phyloP scores from a whole-genome alignment of 495 filamentous ascomycete species.

The Aspergillus leporis region DNA sequence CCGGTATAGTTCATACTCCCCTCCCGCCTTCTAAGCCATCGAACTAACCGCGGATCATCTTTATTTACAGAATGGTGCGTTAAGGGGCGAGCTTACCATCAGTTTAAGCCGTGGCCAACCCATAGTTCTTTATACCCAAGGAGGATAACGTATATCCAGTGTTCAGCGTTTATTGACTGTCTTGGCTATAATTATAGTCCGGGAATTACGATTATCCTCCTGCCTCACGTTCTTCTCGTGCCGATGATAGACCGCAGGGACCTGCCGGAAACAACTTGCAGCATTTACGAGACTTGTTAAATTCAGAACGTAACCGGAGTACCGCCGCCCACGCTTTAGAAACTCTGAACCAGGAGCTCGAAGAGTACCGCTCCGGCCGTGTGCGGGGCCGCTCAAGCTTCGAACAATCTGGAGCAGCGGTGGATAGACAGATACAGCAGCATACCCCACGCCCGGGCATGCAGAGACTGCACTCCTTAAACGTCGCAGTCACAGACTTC shows the following conservation, averaged over 20 bases:
- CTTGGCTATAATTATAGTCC: conserved; percentile 45
- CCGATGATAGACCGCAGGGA: conserved; percentile 20
- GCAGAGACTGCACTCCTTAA: conserved; percentile 16
- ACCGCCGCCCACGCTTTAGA: conserved; percentile 41
- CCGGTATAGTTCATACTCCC: conserved; percentile 13
- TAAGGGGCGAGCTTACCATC: not conserved
- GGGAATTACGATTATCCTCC: conserved; percentile 59
- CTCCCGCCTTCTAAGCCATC: conserved; percentile 8
- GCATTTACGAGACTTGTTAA: conserved; percentile 43
- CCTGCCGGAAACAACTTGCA: conserved; percentile 28
- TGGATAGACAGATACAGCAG: conserved; percentile 31
- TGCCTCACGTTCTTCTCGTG: conserved; percentile 38
- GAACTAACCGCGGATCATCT: conserved; percentile 11
- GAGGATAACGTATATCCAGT: not conserved
- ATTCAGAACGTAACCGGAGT: conserved; percentile 38
- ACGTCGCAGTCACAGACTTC: conserved; percentile 15
- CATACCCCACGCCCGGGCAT: conserved; percentile 14
- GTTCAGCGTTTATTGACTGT: conserved; percentile 20
- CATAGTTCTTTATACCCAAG: not conserved
- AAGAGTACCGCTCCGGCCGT: conserved; percentile 29
- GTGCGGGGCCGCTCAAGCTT: conserved; percentile 23
- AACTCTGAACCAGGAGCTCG: conserved; percentile 40
- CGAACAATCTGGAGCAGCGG: conserved; percentile 28
- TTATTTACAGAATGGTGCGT: conserved; percentile 22
- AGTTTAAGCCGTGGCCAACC: not conserved